phyloP scores from a whole-genome alignment of 345 rosid species.

The Sonneratia alba region DNA sequence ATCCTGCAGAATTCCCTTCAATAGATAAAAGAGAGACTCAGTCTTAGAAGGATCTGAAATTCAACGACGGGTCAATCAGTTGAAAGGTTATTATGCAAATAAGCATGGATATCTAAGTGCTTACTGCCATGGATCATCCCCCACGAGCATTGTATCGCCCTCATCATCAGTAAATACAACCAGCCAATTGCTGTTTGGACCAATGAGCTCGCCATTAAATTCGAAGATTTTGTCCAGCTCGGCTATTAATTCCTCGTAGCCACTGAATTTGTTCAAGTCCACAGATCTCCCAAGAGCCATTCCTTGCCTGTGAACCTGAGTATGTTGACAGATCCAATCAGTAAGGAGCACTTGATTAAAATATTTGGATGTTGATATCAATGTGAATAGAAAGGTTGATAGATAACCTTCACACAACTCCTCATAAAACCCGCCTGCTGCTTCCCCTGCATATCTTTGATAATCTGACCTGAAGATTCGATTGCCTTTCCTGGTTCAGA shows the following conservation, averaged over 20 bases:
- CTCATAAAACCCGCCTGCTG: conserved; percentile 26
- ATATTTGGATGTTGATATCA: neutral
- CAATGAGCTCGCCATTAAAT: conserved; percentile 37
- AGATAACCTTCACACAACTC: conserved; percentile 40
- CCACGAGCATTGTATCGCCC: conserved; percentile 51
- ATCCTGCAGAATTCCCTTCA: conserved; percentile 49
- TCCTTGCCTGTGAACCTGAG: conserved; percentile 48
- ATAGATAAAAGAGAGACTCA: neutral
- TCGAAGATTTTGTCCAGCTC: conserved; percentile 46
- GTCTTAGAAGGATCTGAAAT: neutral
- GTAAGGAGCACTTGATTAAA: neutral
- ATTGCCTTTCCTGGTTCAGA: conserved; percentile 21
- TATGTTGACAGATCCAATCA: neutral
- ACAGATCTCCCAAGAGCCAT: conserved; percentile 47
- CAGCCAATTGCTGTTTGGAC: conserved; percentile 34
- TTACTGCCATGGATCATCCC: conserved; percentile 63
- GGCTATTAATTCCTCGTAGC: conserved; percentile 33
- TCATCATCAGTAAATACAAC: conserved; percentile 47
- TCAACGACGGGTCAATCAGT: neutral
- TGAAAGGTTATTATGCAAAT: neutral
- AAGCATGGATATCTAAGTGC: conserved; percentile 7
- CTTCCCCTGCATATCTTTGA: conserved; percentile 22
- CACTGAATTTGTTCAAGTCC: conserved; percentile 37
- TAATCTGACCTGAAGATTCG: conserved; percentile 12
- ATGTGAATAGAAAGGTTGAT: neutral